Evolutionary conservation across 768 basidiomycete genomes (phyloP).

Genomic region (Agaricus blazei): DNA sequence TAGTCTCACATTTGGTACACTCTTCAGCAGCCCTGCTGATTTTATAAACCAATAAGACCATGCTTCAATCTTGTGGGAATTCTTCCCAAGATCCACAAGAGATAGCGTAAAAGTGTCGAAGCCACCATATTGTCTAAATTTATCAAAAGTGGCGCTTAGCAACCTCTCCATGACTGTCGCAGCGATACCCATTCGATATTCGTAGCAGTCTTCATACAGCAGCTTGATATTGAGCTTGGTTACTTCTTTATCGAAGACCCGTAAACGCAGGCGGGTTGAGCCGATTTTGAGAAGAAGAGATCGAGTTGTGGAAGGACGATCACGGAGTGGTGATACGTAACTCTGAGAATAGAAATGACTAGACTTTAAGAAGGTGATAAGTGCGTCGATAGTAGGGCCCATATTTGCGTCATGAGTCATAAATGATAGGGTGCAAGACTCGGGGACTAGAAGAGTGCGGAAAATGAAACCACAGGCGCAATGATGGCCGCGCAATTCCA

Average conservation of each 20-base stretch:
- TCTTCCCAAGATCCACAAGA: background rate
- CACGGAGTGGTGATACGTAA: background rate
- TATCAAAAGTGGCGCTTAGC: background rate
- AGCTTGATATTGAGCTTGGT: constrained; percentile 1
- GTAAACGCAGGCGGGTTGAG: background rate
- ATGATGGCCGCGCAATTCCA: constrained; percentile 1
- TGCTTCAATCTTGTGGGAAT: background rate
- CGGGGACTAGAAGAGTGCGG: background rate
- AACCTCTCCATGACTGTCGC: background rate
- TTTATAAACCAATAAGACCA: background rate
- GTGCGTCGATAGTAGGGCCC: background rate
- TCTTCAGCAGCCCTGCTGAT: background rate
- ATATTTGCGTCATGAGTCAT: background rate
- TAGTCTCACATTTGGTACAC: background rate
- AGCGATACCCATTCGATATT: background rate
- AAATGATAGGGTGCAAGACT: background rate
- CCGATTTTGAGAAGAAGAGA: background rate
- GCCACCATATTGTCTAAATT: background rate
- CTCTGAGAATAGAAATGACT: background rate
- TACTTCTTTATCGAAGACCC: constrained; percentile 3
- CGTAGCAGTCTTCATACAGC: background rate
- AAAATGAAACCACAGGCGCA: background rate
- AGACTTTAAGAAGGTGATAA: background rate
- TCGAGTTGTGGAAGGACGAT: background rate
- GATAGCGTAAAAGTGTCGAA: constrained; percentile 2